Evolutionary conservation across 2,329 filamentous ascomycete species (phyloP), one percentile per base, ranked within the genome.

Genomic region (Daldinia sp.): DNA sequence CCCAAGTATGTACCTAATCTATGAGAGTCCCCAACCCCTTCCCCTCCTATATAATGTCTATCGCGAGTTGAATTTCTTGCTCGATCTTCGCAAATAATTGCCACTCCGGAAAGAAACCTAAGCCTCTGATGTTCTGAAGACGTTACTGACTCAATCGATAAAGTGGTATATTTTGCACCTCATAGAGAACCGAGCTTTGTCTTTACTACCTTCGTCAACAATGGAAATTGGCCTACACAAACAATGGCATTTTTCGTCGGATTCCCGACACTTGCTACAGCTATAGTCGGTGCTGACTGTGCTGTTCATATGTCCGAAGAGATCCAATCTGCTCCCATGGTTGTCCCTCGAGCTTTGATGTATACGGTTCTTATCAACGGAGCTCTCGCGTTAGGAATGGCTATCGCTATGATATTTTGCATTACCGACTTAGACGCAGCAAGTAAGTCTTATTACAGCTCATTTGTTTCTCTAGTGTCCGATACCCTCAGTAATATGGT

Each of bases 161-260:
- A 54, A 54, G 51, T 72, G 51, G 73, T 74, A 35, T 72, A 71
- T 3, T 71, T 82, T 1, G 76, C 79, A 2, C 74, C 76, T 1
- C 80, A 81, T 35, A 76, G 73, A 1, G 66, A 73, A 5, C 69
- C 79, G 0, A 67, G 74, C 0, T 78, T 80, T 30, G 81, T 87
- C 0, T 86, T 86, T 64, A 77, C 74, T 0, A 79, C 78, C 0
- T 84, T 84, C 41, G 70, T 78, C 20, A 85, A 85, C 61, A 76
- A 78, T 0, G 82, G 83, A 0, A 81, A 77, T 1, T 87, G 83
- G 83, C 70, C 75, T 9, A 79, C 77, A 0, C 75, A 82, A 37
- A 83, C 80, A 0, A 51, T 85, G 13, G 82, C 83, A 3, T 86
- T 83, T 69, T 58, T 72, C 4, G 65, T 73, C 1, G 71, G 69